Evolutionary conservation across 768 basidiomycete genomes (phyloP), one percentile per base, ranked within the genome.

Genomic region (Podaxis mareebaensis): DNA sequence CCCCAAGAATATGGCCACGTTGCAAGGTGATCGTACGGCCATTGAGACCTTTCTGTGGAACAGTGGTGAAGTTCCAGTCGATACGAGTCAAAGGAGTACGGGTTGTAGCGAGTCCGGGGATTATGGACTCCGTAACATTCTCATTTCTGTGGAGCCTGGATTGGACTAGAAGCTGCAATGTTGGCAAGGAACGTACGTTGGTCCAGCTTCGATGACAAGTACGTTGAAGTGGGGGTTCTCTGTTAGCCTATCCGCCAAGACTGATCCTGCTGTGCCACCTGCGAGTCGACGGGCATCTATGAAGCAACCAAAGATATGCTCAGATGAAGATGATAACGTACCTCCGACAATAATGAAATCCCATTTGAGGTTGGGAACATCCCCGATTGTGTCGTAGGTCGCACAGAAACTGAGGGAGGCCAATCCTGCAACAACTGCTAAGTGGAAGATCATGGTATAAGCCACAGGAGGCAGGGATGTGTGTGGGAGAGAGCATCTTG

Each of bases 1-100:
- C 77, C 7, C 77, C 77, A 0, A 79, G 68, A 11, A 76, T 64
- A 40, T 67, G 59, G 0, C 77, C 77, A 20, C 76, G 61, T 3
- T 71, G 67, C 53, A 69, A 74, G 20, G 65, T 26, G 10, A 76
- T 56, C 2, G 65, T 20, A 0, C 74, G 71, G 26, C 67, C 67
- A 53, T 68, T 66, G 0, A 77, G 65, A 7, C 69, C 72, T 0
- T 52, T 24, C 51, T 77, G 76, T 3, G 75, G 72, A 11, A 61
- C 64, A 0, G 71, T 73, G 13, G 72, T 74, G 56, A 65, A 77
- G 52, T 76, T 76, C 77, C 77, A 78, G 57, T 75, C 61, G 15
- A 62, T 13, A 8, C 30, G 53, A 24, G 53, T 48, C 13, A 15
- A 20, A 13, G 53, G 53, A 46, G 33, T 54, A 1, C 33, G 28